phyloP scores from a whole-genome alignment of 2,329 filamentous ascomycete species.

The Phyllosticta capitalensis region DNA sequence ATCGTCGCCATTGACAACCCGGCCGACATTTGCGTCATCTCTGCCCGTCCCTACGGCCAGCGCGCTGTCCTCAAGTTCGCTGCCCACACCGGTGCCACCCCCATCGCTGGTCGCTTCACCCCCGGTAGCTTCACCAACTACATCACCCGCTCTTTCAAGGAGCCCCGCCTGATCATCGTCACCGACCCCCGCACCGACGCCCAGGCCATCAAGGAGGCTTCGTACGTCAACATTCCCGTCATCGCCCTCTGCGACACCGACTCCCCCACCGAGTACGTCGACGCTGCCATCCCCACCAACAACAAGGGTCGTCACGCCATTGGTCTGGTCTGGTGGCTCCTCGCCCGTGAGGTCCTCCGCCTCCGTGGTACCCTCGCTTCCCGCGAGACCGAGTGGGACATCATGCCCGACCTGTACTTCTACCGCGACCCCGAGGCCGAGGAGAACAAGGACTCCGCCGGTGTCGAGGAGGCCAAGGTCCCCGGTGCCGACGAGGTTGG shows the following conservation, averaged over 20 bases:
- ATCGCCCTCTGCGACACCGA: constrained; percentile 98
- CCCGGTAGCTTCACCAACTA: constrained; percentile 99
- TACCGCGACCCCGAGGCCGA: constrained; percentile 99
- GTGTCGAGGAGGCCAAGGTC: constrained; percentile 75
- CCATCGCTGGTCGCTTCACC: constrained; percentile 99
- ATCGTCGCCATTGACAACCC: constrained; percentile 99
- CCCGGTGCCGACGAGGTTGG: constrained; percentile 78
- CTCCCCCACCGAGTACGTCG: constrained; percentile 98
- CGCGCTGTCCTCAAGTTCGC: constrained; percentile 99
- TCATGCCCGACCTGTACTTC: constrained; percentile 99
- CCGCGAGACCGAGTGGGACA: constrained; percentile 96
- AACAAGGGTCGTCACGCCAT: constrained; percentile 99
- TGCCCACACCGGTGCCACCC: constrained; percentile 91
- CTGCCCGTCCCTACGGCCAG: constrained; percentile 98
- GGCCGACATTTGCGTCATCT: constrained; percentile 91
- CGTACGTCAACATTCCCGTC: constrained; percentile 99
- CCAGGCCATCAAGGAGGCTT: constrained; percentile 99
- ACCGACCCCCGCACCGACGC: constrained; percentile 99
- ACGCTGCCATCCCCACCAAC: constrained; percentile 99
- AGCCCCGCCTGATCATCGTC: constrained; percentile 98
- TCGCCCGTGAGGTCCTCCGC: constrained; percentile 98
- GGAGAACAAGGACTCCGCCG: constrained; percentile 89
- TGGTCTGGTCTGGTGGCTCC: constrained; percentile 98
- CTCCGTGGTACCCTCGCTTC: constrained; percentile 93
- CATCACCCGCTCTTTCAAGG: constrained; percentile 99